phyloP scores from a whole-genome alignment of 306 rosid species.

The Quercus berberidifolia region DNA sequence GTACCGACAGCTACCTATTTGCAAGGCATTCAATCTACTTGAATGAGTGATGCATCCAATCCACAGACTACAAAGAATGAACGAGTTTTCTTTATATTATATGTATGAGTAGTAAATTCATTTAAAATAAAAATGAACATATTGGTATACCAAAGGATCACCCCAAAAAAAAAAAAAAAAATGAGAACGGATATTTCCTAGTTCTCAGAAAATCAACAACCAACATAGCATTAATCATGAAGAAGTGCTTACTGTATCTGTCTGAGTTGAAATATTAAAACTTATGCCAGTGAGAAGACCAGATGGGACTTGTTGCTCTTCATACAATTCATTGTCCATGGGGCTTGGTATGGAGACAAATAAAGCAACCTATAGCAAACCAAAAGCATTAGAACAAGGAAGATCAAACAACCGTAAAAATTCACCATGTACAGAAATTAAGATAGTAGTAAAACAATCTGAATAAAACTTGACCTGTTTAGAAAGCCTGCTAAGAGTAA shows the following conservation, averaged over 20 bases:
- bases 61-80: not conserved
- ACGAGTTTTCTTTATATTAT: no score
- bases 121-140: not conserved
- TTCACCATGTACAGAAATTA: constrained; percentile 3
- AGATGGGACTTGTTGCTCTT: constrained; percentile 34
- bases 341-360: constrained; percentile 26
- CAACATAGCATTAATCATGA: constrained; percentile 10
- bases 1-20: not conserved
- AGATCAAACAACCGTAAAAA: constrained; percentile 16
- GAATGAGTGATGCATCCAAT: not conserved
- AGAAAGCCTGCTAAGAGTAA: not conserved
- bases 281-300: constrained; percentile 41
- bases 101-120: no score
- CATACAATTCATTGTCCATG: constrained; percentile 53
- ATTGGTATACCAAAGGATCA: not conserved
- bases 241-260: constrained; percentile 55
- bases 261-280: constrained; percentile 41
- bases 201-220: not conserved
- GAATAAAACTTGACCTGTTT: not conserved
- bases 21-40: not conserved
- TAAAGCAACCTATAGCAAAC: constrained; percentile 37
- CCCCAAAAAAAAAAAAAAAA: not conserved
- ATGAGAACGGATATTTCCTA: not conserved
- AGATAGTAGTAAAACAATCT: not conserved
- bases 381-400: constrained; percentile 13